Percentiles rank a stretch among this genome's conserved stretches.
Evolutionary conservation across 495 filamentous ascomycete species (phyloP).

Genomic region (Usnea hakonensis): DNA sequence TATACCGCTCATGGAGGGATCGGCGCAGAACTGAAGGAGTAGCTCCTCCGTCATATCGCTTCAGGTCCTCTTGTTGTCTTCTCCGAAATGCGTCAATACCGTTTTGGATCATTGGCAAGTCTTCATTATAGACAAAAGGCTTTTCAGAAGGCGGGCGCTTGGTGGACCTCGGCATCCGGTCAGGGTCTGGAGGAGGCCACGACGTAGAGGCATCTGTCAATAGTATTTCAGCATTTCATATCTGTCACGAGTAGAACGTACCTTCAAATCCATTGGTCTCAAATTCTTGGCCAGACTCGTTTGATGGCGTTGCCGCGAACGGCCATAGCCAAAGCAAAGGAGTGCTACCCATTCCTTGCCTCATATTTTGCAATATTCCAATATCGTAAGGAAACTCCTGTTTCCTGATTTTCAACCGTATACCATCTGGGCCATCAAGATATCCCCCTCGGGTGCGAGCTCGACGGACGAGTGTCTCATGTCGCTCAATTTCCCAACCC

Average conservation of each 20-base stretch:
- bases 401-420: slow-evolving; percentile 45
- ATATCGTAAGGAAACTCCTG: slow-evolving; percentile 92
- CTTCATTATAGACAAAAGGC: slow-evolving; percentile 31
- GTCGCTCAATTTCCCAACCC: slow-evolving; percentile 83
- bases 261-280: slow-evolving; percentile 86
- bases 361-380: slow-evolving; percentile 73
- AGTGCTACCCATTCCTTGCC: slow-evolving; percentile 64
- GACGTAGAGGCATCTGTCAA: slow-evolving; percentile 38
- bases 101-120: slow-evolving; percentile 34
- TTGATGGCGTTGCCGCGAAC: slow-evolving; percentile 46
- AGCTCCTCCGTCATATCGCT: slow-evolving; percentile 28
- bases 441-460: slow-evolving; percentile 50
- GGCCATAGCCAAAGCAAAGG: slow-evolving; percentile 58
- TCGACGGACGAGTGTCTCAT: slow-evolving; percentile 63
- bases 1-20: slow-evolving; percentile 20
- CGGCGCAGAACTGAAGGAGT: slow-evolving; percentile 31
- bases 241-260: slow-evolving; percentile 28
- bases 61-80: slow-evolving; percentile 49
- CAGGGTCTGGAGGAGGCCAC: slow-evolving; percentile 93
- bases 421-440: slow-evolving; percentile 54
- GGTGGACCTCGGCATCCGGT: slow-evolving; percentile 55
- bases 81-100: slow-evolving; percentile 49
- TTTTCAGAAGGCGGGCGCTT: slow-evolving; percentile 28
- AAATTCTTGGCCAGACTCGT: slow-evolving; percentile 56
- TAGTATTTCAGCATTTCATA: background rate